These are phyloP conservation scores for Hypomyces rosellus DNA, from an alignment of 2,329 filamentous ascomycete genomes.

Conservation along the genomic window DNA sequence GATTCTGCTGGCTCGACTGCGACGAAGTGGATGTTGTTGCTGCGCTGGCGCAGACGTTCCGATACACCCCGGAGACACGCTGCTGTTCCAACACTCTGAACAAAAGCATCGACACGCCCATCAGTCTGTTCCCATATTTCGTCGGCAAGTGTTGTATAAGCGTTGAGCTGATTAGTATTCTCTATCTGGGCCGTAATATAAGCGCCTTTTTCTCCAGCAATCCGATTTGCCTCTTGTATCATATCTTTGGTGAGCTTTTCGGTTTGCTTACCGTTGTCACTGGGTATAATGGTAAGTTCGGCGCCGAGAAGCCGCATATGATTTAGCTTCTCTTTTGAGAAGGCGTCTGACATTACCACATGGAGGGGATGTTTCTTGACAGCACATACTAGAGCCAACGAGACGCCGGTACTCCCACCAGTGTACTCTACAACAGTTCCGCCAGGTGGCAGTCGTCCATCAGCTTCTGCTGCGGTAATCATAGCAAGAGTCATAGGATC, in stretches of 20 bases:
- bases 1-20: slow-evolving; percentile 7
- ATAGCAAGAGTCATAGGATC: slow-evolving; percentile 8
- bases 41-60: slow-evolving; percentile 3
- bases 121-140: slow-evolving; percentile 5
- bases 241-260: slow-evolving; percentile 8
- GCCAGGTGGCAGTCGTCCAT: slow-evolving; percentile 3
- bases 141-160: slow-evolving; percentile 2
- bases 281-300: slow-evolving; percentile 1
- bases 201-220: background rate
- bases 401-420: slow-evolving; percentile 4
- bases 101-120: slow-evolving; percentile 2
- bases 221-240: slow-evolving; percentile 1
- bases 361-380: slow-evolving; percentile 4
- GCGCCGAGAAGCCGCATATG: slow-evolving; percentile 6
- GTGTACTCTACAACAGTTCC: slow-evolving; percentile 7
- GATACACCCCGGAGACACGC: slow-evolving; percentile 6
- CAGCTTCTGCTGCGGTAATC: slow-evolving; percentile 4
- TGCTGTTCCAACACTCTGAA: slow-evolving; percentile 1
- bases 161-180: background rate
- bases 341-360: slow-evolving; percentile 6
- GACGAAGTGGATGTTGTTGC: background rate
- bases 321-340: slow-evolving; percentile 3
- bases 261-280: slow-evolving; percentile 6
- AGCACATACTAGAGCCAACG: slow-evolving; percentile 1
- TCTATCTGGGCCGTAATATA: slow-evolving; percentile 5